These are phyloP conservation scores for Colletotrichum orchidophilum DNA, from an alignment of 2,329 filamentous ascomycete genomes.

Conservation along the genomic window DNA sequence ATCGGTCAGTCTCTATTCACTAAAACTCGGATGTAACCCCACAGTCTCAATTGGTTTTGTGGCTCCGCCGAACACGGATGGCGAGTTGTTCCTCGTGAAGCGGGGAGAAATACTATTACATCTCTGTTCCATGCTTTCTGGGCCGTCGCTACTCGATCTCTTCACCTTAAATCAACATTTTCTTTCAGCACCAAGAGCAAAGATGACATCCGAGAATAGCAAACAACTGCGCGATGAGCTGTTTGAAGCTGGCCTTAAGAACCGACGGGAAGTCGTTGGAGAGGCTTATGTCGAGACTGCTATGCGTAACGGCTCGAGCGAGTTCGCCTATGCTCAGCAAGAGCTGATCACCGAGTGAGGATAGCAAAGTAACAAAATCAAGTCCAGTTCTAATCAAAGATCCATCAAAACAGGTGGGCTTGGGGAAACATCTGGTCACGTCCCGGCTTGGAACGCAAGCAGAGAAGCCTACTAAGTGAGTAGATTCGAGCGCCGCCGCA, in stretches of 20 bases:
- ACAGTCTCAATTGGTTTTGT: not conserved
- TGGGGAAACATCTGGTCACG: constrained; percentile 72
- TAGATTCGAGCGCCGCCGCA: not conserved
- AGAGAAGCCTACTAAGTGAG: constrained; percentile 62
- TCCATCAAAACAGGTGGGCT: constrained; percentile 43
- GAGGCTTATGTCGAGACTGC: constrained; percentile 66
- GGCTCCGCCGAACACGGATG: not conserved
- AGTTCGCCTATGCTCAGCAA: constrained; percentile 67
- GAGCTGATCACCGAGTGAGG: constrained; percentile 67
- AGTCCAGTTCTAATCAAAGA: not conserved
- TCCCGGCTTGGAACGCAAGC: constrained; percentile 68
- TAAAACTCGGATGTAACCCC: not conserved
- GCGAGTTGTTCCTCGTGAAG: not conserved
- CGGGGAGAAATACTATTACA: not conserved
- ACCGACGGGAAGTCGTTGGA: constrained; percentile 67
- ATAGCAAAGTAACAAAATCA: not conserved
- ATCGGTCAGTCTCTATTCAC: not conserved
- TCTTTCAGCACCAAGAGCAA: not conserved
- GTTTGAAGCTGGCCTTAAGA: constrained; percentile 67
- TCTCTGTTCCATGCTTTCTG: not conserved
- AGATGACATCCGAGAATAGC: constrained; percentile 20
- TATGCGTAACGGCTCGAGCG: constrained; percentile 60
- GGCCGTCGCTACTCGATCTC: too few relatives aligned
- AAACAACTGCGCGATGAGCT: constrained; percentile 45
- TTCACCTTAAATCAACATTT: not conserved